Conservation (phyloP, 805 yeast species). For the Metschnikowia kofuensis region DNA sequence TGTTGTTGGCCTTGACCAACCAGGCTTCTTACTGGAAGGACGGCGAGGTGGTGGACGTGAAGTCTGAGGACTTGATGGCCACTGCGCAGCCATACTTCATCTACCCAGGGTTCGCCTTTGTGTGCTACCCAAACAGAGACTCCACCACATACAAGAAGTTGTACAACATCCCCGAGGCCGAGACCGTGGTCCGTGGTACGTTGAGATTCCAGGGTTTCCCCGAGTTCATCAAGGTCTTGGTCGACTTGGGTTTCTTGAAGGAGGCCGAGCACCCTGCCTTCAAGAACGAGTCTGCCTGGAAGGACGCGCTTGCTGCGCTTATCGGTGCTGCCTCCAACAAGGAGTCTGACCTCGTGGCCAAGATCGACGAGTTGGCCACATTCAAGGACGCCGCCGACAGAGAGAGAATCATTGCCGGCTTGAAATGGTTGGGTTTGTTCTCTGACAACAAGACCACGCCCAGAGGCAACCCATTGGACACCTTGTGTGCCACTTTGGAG, state of each 20-base stretch:
- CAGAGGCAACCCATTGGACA: slow-evolving; percentile 92
- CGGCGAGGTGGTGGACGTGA: slow-evolving; percentile 75
- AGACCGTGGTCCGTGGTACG: slow-evolving; percentile 95
- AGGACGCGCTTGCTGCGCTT: slow-evolving; percentile 74
- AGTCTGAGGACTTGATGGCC: slow-evolving; percentile 91
- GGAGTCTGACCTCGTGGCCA: slow-evolving; percentile 70
- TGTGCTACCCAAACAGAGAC: slow-evolving; percentile 97
- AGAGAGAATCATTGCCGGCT: slow-evolving; percentile 82
- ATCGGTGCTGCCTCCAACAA: slow-evolving; percentile 69
- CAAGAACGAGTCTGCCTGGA: slow-evolving; percentile 64
- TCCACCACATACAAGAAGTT: slow-evolving; percentile 90
- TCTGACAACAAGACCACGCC: slow-evolving; percentile 74
- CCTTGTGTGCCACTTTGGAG: slow-evolving; percentile 95
- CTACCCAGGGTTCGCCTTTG: slow-evolving; percentile 93
- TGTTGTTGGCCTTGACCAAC: slow-evolving; percentile 91
- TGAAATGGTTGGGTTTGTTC: slow-evolving; percentile 92
- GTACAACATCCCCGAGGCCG: slow-evolving; percentile 94
- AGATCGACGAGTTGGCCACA: slow-evolving; percentile 72
- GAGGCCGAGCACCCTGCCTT: slow-evolving; percentile 68
- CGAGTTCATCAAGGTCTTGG: slow-evolving; percentile 91
- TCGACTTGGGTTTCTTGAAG: slow-evolving; percentile 87
- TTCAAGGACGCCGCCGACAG: slow-evolving; percentile 82
- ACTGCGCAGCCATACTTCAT: slow-evolving; percentile 93
- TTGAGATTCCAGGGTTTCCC: slow-evolving; percentile 98
- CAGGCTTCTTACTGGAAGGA: slow-evolving; percentile 85